phyloP scores from a whole-genome alignment of 2,329 filamentous ascomycete genomes.

The Colletotrichum sojae region DNA sequence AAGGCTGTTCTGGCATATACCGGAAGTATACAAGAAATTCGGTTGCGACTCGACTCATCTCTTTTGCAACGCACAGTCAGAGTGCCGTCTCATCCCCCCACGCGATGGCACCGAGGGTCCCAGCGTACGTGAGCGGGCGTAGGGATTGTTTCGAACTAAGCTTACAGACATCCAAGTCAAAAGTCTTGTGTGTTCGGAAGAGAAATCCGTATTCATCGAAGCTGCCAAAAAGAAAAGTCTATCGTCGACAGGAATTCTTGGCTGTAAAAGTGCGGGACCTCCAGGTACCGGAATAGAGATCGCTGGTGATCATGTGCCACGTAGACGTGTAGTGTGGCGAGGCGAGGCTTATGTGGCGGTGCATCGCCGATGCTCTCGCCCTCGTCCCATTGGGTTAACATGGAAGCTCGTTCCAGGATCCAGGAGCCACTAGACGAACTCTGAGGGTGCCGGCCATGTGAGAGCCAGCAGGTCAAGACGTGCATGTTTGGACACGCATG shows the following conservation, averaged over 20 bases:
- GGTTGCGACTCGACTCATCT: background rate
- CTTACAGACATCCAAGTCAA: no score
- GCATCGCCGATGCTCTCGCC: background rate
- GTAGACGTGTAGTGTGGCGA: conserved; percentile 16
- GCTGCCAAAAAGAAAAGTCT: no score
- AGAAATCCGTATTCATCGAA: no score
- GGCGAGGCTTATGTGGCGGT: conserved; percentile 26
- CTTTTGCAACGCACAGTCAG: background rate
- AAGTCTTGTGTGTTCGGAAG: no score
- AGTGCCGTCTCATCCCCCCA: conserved; percentile 26
- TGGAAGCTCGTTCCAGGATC: background rate
- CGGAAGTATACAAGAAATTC: background rate
- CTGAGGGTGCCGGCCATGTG: background rate
- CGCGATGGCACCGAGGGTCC: background rate
- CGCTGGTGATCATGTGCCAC: no score
- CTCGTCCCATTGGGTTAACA: conserved; percentile 5
- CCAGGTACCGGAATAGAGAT: no score
- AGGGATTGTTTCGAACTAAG: no score
- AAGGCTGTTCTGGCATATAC: no score
- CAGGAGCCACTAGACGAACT: conserved; percentile 8
- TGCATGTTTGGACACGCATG: conserved; percentile 3
- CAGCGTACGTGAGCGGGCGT: background rate
- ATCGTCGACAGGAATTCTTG: no score
- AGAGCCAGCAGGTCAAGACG: conserved; percentile 1
- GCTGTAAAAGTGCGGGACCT: no score